Conservation (phyloP, 495 filamentous ascomycete species). For the Penicillium desertorum region DNA sequence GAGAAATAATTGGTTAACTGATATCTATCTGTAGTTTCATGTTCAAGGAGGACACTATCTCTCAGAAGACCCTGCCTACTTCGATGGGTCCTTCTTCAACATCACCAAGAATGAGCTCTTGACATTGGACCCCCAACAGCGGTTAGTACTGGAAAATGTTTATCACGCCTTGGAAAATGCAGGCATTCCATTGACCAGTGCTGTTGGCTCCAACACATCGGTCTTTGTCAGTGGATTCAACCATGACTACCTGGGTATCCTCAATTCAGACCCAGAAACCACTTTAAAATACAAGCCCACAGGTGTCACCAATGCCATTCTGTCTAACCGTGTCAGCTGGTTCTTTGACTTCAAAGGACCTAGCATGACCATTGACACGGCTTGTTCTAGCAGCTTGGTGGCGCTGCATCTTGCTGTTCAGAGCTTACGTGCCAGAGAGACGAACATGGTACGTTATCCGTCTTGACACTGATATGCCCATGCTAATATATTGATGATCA, state of each 20-base stretch:
- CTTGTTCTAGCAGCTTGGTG: constrained; percentile 44
- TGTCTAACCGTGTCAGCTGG: constrained; percentile 48
- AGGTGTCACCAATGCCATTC: constrained; percentile 35
- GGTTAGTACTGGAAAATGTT: constrained; percentile 55
- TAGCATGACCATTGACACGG: constrained; percentile 42
- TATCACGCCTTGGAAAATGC: constrained; percentile 50
- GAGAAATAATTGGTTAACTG: background rate
- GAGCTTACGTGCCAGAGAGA: constrained; percentile 41
- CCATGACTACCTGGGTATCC: constrained; percentile 26
- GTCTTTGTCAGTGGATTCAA: constrained; percentile 36
- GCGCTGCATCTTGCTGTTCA: constrained; percentile 35
- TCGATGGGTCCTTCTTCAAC: constrained; percentile 57
- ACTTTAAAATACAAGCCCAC: constrained; percentile 27
- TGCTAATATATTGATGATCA: constrained; percentile 4
- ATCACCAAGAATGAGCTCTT: constrained; percentile 53
- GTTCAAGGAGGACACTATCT: constrained; percentile 28
- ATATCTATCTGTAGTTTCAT: constrained; percentile 17
- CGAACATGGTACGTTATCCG: constrained; percentile 28
- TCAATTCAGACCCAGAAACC: constrained; percentile 27
- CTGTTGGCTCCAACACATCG: constrained; percentile 33
- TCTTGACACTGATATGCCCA: background rate
- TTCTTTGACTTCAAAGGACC: constrained; percentile 44
- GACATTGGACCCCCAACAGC: constrained; percentile 48
- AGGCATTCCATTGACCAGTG: constrained; percentile 25
- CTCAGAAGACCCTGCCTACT: constrained; percentile 39